A percentile compares a stretch with the other conserved stretches of the same genome.
Conservation (phyloP, 371 early-diverging fungal genomes). For the Fennellomyces sp. region DNA sequence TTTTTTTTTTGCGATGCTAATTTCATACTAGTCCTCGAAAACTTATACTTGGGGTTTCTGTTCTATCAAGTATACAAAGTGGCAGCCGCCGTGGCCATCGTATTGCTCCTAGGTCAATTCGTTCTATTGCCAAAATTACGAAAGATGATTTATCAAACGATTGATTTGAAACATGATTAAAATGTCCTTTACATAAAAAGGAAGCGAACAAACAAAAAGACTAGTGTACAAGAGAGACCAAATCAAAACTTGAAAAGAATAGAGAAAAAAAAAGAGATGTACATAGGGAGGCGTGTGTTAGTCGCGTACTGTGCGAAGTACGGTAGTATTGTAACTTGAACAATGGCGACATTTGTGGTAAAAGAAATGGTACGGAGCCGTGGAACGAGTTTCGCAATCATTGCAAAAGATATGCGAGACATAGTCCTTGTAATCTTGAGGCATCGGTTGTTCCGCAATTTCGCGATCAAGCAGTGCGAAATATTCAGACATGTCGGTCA, state of each 20-base stretch:
- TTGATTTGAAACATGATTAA: slow-evolving; percentile 3
- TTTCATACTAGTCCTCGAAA: slow-evolving; percentile 25
- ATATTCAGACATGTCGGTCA: slow-evolving; percentile 84
- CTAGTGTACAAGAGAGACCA: too few species aligned
- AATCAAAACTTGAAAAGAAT: too few species aligned
- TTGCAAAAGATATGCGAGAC: slow-evolving; percentile 86
- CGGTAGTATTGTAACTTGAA: slow-evolving; percentile 93
- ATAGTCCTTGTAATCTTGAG: slow-evolving; percentile 79
- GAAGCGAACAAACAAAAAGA: background rate
- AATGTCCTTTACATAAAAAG: background rate
- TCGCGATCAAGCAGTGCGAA: slow-evolving; percentile 84
- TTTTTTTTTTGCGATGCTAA: background rate
- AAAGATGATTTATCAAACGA: background rate
- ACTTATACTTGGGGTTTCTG: slow-evolving; percentile 28
- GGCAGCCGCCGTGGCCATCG: slow-evolving; percentile 16
- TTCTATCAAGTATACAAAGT: slow-evolving; percentile 40
- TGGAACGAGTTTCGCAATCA: slow-evolving; percentile 87
- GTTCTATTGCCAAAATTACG: slow-evolving; percentile 18
- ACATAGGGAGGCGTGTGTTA: background rate
- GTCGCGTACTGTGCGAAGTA: too few species aligned
- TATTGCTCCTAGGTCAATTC: slow-evolving; percentile 17
- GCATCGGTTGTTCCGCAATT: slow-evolving; percentile 85
- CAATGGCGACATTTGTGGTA: slow-evolving; percentile 94
- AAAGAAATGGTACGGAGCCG: slow-evolving; percentile 88
- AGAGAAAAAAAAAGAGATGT: background rate